Evolutionary conservation across 1,284 basidiomycete species (phyloP).

Genomic region (Rhodotorula mucilaginosa): DNA sequence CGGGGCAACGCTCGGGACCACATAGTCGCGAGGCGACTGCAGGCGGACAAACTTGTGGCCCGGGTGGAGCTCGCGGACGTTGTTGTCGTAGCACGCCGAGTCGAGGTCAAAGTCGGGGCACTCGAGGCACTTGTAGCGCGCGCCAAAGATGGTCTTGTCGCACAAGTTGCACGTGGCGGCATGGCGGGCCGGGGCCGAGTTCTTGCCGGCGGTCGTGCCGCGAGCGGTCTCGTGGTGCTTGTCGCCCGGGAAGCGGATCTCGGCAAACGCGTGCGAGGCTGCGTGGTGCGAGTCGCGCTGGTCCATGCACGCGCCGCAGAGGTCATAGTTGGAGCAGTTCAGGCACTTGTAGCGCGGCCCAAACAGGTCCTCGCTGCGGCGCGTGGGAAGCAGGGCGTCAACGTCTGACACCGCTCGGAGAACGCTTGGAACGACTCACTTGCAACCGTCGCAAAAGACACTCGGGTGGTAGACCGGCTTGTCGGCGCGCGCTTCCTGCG

Average conservation of each 20-base stretch:
- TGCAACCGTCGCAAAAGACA: constrained; percentile 37
- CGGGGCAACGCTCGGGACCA: background rate
- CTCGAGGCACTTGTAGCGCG: constrained; percentile 62
- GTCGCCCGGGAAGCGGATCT: constrained; percentile 23
- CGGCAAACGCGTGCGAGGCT: constrained; percentile 18
- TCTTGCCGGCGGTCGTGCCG: background rate
- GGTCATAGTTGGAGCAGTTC: constrained; percentile 57
- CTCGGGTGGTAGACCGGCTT: constrained; percentile 11
- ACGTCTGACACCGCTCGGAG: background rate
- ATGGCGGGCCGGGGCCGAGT: constrained; percentile 15
- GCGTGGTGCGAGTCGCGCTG: constrained; percentile 18
- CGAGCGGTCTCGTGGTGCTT: background rate
- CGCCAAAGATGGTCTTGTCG: constrained; percentile 58
- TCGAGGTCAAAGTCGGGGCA: constrained; percentile 36
- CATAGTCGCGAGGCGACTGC: constrained; percentile 13
- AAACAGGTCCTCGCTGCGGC: constrained; percentile 43
- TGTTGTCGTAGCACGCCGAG: constrained; percentile 11
- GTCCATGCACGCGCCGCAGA: constrained; percentile 55
- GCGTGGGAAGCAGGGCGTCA: background rate
- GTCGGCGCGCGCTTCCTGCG: background rate
- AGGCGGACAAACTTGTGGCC: constrained; percentile 37
- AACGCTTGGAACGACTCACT: background rate
- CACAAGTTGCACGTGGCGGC: constrained; percentile 53
- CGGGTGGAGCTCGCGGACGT: constrained; percentile 32
- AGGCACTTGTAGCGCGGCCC: constrained; percentile 45